Evolutionary conservation across 345 rosid species (phyloP).

Genomic region (Nasturtium officinale): DNA sequence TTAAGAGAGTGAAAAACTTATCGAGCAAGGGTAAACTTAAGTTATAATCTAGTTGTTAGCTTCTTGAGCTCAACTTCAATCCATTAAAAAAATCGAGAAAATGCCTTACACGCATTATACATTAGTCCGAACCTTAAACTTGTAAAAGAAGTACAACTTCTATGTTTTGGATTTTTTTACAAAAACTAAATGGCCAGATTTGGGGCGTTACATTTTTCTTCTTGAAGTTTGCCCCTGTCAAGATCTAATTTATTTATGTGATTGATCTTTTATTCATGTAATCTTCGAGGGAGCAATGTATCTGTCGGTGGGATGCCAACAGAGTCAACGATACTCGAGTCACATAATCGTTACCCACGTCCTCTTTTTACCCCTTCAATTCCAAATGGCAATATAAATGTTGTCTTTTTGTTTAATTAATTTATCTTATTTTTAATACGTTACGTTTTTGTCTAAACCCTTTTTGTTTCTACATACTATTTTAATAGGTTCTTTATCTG

Average conservation of each 20-base stretch:
- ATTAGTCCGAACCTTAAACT: too few relatives aligned
- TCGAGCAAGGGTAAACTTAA: too few relatives aligned
- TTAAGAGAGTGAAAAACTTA: too few relatives aligned
- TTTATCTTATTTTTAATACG: background rate
- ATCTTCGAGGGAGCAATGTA: background rate
- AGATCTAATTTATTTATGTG: too few relatives aligned
- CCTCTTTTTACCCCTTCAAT: background rate
- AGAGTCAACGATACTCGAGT: background rate
- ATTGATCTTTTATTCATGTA: background rate
- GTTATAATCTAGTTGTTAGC: too few relatives aligned
- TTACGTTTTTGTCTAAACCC: background rate
- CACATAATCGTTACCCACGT: background rate
- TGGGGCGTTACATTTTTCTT: background rate
- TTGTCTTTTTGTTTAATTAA: background rate
- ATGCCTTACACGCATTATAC: too few relatives aligned
- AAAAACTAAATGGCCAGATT: background rate
- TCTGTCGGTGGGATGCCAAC: background rate
- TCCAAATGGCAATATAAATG: background rate
- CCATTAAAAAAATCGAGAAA: too few relatives aligned
- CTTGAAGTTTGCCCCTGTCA: background rate
- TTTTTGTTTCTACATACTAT: background rate
- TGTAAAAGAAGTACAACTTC: too few relatives aligned
- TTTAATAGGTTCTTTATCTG: background rate
- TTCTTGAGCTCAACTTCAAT: too few relatives aligned
- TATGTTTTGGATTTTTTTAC: background rate